These are phyloP conservation scores for Didymella keratinophila DNA, from an alignment of 2,329 filamentous ascomycete species.

Conservation along the genomic window DNA sequence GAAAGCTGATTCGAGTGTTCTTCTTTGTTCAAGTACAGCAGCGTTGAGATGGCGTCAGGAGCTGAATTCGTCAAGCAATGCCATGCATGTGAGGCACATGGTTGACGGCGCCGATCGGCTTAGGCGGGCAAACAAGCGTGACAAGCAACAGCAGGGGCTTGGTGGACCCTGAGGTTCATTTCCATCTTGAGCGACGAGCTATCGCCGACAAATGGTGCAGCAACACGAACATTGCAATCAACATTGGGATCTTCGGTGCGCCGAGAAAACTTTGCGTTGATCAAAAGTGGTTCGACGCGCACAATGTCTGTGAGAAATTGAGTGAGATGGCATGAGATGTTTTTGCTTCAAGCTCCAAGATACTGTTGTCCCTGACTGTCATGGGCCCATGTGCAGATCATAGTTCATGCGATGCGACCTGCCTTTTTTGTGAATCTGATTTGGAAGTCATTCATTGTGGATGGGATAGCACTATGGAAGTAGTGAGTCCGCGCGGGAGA, in stretches of 20 bases:
- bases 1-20: neutral
- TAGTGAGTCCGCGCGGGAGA: neutral
- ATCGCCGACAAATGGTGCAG: neutral
- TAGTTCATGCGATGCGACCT: neutral
- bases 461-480: neutral
- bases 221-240: slow-evolving; percentile 12
- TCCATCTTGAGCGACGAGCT: slow-evolving; percentile 1
- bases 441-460: neutral
- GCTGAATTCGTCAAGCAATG: slow-evolving; percentile 30
- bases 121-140: slow-evolving; percentile 22
- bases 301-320: neutral
- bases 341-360: neutral
- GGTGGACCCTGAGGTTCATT: slow-evolving; percentile 28
- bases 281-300: neutral
- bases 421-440: neutral
- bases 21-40: too few relatives aligned
- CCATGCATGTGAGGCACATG: slow-evolving; percentile 33
- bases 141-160: slow-evolving; percentile 22
- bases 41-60: neutral
- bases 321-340: neutral
- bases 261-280: slow-evolving; percentile 2
- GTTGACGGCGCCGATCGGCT: slow-evolving; percentile 22
- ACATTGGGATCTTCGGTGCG: neutral
- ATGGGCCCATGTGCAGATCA: neutral
- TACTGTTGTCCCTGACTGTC: neutral